Evolutionary conservation across 106 monocot species (phyloP), one percentile per base, ranked within the genome.

Genomic region (Dendrobium catenatum): DNA sequence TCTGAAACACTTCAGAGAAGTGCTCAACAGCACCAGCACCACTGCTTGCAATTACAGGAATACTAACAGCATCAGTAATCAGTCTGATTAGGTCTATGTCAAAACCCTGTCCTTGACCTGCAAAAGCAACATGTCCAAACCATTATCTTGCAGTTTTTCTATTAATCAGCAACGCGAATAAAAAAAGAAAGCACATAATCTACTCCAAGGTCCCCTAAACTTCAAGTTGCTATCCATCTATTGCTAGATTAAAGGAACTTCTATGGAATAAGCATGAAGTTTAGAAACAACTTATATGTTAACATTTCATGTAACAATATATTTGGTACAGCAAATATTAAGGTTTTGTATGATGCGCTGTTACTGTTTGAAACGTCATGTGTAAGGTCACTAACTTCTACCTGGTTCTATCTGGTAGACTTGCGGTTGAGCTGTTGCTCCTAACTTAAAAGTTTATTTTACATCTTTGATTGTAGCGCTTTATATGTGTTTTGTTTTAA

Each of bases 1-100:
- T 88, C 77, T 88, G 68, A 85, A 98, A 98, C 47, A 98, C 94
- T 26, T 98, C 92, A 5, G 88, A 91, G 84, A 98, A 98, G 78
- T 98, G 97, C 27, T 88, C 83, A 5, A 89, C 94, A 56, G 81
- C 80, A 67, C 97, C 97, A 16, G 97, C 97, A 81, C 97, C 97
- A 55, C 97, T 94, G 89, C 97, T 97, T 79, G 97, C 97, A 75
- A 98, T 98, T 46, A 98, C 94, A 75, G 97, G 97, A 44, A 98
- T 89, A 3, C 85, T 88, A 18, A 98, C 97, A 79, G 92, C 94
- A 82, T 94, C 97, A 81, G 94, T 90, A 78, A 98, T 84, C 61
- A 93, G 86, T 74, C 86, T 93, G 54, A 98, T 80, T 44, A 98
- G 74, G 80, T 98, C 97, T 84, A 94, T 88, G 79, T 94, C 97